phyloP scores from a whole-genome alignment of 73 alveolate genomes.

The Paramecium biaurelia region DNA sequence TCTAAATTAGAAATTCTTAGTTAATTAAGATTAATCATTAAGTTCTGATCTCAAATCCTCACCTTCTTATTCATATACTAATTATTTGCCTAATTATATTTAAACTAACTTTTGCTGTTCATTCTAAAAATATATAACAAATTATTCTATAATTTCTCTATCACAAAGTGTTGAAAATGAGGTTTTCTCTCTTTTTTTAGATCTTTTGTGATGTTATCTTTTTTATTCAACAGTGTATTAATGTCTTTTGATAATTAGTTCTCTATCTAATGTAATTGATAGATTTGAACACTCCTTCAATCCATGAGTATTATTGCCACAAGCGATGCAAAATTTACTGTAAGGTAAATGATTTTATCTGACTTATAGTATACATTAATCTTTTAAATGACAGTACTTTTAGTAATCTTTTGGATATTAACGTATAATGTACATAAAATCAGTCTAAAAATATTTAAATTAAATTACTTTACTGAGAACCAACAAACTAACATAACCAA shows the following conservation, averaged over 20 bases:
- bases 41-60: neutral
- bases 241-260: slow-evolving; percentile 18
- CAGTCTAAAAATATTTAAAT: neutral
- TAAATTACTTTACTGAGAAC: neutral
- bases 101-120: neutral
- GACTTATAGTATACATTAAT: neutral
- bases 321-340: neutral
- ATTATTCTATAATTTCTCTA: slow-evolving; percentile 7
- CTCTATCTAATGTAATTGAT: neutral
- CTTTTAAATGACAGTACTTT: neutral
- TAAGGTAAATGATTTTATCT: neutral
- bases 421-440: neutral
- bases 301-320: neutral
- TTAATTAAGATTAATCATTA: neutral
- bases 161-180: neutral
- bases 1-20: neutral
- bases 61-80: neutral
- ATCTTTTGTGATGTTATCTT: neutral
- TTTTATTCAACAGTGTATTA: neutral
- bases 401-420: slow-evolving; percentile 27
- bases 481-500: slow-evolving; percentile 42
- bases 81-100: neutral
- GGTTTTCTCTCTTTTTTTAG: neutral
- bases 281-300: neutral
- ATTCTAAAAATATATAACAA: neutral